Evolutionary conservation across 331 rosid genomes (phyloP).

Genomic region (Malus hybrid): DNA sequence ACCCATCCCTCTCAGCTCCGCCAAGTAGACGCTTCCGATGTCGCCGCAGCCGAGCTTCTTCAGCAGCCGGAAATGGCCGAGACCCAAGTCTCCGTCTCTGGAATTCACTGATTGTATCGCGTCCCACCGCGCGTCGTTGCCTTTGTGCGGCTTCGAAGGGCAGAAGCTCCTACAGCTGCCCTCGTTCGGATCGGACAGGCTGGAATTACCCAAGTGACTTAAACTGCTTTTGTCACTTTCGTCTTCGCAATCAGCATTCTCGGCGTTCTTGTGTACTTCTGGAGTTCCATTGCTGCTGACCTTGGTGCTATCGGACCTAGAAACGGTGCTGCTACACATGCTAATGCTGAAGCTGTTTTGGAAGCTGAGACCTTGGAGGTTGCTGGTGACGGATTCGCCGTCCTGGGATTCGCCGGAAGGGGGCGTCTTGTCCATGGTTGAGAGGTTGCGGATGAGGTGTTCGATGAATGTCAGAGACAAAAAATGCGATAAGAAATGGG

Average conservation of each 20-base stretch:
- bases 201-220: conserved; percentile 10
- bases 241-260: conserved; percentile 12
- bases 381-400: conserved; percentile 7
- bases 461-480: conserved; percentile 3
- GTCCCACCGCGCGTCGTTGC: conserved; percentile 47
- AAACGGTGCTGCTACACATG: conserved; percentile 23
- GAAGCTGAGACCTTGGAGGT: conserved; percentile 11
- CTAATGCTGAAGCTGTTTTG: conserved; percentile 25
- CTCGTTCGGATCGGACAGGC: conserved; percentile 14
- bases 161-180: conserved; percentile 19
- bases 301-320: conserved; percentile 28
- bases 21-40: conserved; percentile 51
- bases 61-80: conserved; percentile 46
- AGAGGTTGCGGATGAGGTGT: not conserved
- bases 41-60: conserved; percentile 59
- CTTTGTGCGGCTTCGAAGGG: conserved; percentile 51
- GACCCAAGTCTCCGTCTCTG: conserved; percentile 33
- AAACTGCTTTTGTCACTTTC: not conserved
- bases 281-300: conserved; percentile 17
- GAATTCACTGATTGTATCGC: conserved; percentile 31
- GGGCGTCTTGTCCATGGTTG: conserved; percentile 22
- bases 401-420: conserved; percentile 4
- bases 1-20: conserved; percentile 39
- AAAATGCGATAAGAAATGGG: not conserved
- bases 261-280: conserved; percentile 1